Conservation (phyloP, 352 stramenopile genomes). For the Globisporangium parvum region DNA sequence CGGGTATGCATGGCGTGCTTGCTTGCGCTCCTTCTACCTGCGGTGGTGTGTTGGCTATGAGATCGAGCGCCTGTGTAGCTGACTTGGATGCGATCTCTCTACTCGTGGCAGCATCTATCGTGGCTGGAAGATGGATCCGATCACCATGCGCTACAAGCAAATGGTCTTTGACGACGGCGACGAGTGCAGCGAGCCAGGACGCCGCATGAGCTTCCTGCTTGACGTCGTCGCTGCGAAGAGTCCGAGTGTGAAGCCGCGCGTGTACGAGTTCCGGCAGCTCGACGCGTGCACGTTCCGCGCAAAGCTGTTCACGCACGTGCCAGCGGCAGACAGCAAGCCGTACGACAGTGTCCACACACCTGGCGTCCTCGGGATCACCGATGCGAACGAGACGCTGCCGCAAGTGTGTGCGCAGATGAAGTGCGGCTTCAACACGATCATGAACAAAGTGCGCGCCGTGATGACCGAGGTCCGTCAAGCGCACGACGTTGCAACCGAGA, state of each 20-base stretch:
- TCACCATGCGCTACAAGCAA: conserved; percentile 72
- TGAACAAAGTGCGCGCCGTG: conserved; percentile 39
- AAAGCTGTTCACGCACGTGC: conserved; percentile 41
- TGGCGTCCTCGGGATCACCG: conserved; percentile 62
- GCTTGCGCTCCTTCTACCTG: neutral
- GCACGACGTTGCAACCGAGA: conserved; percentile 19
- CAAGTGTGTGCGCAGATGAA: conserved; percentile 69
- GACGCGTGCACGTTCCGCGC: conserved; percentile 50
- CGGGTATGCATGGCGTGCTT: conserved; percentile 24
- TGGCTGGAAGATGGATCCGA: conserved; percentile 75
- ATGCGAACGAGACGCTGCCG: conserved; percentile 42
- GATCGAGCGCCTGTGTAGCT: no score
- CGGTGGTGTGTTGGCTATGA: neutral
- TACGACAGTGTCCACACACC: conserved; percentile 52
- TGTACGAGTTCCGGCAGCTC: conserved; percentile 54
- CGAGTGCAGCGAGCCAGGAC: conserved; percentile 36
- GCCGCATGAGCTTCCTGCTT: conserved; percentile 38
- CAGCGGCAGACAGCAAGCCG: conserved; percentile 30
- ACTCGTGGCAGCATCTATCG: conserved; percentile 50
- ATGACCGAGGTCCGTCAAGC: conserved; percentile 38
- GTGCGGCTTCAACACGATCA: conserved; percentile 52
- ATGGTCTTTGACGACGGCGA: conserved; percentile 76
- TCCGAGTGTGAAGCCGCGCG: conserved; percentile 23
- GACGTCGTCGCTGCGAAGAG: conserved; percentile 50
- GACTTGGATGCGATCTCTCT: neutral